Percentiles rank a stretch among this genome's conserved stretches.
Conservation (phyloP, 495 filamentous ascomycete species). For the Talaromyces ruber region DNA sequence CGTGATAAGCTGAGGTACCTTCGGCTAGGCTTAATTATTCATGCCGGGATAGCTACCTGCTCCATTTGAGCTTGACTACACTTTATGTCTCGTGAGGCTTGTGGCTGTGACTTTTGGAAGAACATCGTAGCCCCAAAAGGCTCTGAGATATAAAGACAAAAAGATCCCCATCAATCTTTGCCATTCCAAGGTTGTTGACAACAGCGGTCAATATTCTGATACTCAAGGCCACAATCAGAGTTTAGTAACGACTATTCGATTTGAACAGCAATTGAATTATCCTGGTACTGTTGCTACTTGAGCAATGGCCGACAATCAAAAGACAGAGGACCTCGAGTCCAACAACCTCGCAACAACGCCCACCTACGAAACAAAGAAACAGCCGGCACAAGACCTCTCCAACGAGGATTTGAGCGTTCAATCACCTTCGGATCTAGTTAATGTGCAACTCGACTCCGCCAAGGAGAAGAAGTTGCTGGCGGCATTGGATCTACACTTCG, state of each 20-base stretch:
- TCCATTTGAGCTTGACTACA: neutral
- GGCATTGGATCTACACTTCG: conserved; percentile 36
- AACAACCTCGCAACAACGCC: neutral
- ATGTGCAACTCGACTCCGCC: conserved; percentile 20
- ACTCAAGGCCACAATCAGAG: neutral
- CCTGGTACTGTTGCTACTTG: neutral
- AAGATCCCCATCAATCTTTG: neutral
- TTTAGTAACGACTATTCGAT: neutral
- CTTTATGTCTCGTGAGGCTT: neutral
- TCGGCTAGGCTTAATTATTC: neutral
- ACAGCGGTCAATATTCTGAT: neutral
- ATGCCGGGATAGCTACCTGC: neutral
- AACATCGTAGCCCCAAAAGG: no score
- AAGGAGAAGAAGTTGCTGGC: conserved; percentile 29
- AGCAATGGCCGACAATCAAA: neutral
- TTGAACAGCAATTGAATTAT: neutral
- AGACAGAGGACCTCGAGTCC: neutral
- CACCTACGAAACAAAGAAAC: neutral
- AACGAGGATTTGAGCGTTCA: neutral
- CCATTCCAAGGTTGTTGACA: neutral
- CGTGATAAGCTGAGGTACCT: neutral
- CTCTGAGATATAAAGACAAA: neutral
- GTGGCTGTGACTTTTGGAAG: neutral
- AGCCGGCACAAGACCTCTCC: neutral
- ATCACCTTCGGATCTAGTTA: neutral